Base-by-base conservation (phyloP, 2,329 filamentous ascomycete genomes). In the Cercospora sp. region DNA sequence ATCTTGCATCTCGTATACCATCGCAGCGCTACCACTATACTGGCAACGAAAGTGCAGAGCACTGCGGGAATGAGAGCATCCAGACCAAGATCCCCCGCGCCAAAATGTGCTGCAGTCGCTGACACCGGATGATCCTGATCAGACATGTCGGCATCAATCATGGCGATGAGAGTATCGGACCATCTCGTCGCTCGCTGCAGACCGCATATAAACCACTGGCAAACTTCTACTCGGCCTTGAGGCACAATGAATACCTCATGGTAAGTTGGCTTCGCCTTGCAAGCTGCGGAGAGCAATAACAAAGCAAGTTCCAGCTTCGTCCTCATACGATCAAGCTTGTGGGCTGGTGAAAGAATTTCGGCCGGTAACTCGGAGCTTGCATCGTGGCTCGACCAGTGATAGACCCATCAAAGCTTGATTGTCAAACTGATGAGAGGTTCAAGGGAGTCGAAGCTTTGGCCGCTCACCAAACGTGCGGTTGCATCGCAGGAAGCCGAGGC, bases 1-100 rank as follows among this genome's bases (percentile, higher is more conserved):
- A 81, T 68, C 32, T 71, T 72, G 24, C 71, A 70, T 30, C 79
- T 72, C 12, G 79, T 78, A 63, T 78, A 79, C 65, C 78, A 79
- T 70, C 80, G 72, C 45, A 77, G 51, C 3, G 60, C 69, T 13
- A 81, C 79, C 16, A 79, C 71, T 3, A 72, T 24, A 2, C 75
- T 77, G 3, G 79, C 75, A 7, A 80, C 57, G 4, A 69, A 55
- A 12, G 76, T 74, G 51, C 75, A 73, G 5, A 74, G 75, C 16
- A 80, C 73, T 9, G 76, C 74, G 7, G 77, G 78, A 3, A 73
- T 73, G 5, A 79, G 72, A 1, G 77, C 76, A 28, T 74, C 67
- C 72, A 74, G 74, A 2, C 76, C 76, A 34, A 78, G 71, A 61
- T 78, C 73, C 8, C 72, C 58, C 5, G 71, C 68, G 3, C 67